Evolutionary conservation across 495 filamentous ascomycete genomes (phyloP).

Genomic region (Podospora appendiculata): DNA sequence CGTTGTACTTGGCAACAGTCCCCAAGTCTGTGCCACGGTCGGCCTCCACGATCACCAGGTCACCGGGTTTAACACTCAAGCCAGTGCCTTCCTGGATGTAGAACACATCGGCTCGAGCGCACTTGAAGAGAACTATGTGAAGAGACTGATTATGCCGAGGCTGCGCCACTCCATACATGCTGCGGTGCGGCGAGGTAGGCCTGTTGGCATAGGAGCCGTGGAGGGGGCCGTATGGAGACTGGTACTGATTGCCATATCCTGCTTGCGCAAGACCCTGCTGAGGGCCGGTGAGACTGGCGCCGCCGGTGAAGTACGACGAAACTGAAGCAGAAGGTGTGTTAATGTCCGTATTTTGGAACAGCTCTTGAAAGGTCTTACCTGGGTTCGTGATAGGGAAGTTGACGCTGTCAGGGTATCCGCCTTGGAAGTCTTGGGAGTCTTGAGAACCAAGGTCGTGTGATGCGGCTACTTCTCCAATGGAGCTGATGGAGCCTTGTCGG

Average conservation of each 20-base stretch:
- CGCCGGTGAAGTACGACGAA: slow-evolving; percentile 41
- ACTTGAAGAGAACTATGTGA: slow-evolving; percentile 94
- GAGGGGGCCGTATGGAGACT: slow-evolving; percentile 32
- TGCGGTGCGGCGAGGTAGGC: slow-evolving; percentile 47
- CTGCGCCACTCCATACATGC: slow-evolving; percentile 55
- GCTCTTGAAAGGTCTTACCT: slow-evolving; percentile 14
- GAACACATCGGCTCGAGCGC: slow-evolving; percentile 87
- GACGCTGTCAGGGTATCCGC: slow-evolving; percentile 23
- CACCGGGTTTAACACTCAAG: slow-evolving; percentile 78
- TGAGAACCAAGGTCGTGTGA: slow-evolving; percentile 34
- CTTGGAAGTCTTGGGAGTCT: slow-evolving; percentile 31
- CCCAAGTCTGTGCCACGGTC: slow-evolving; percentile 94
- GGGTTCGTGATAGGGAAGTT: slow-evolving; percentile 25
- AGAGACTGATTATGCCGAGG: slow-evolving; percentile 74
- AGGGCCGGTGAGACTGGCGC: slow-evolving; percentile 14
- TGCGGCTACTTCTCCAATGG: slow-evolving; percentile 46
- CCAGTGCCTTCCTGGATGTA: slow-evolving; percentile 94
- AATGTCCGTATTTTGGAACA: neutral
- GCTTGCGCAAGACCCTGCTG: slow-evolving; percentile 33
- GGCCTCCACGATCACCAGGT: slow-evolving; percentile 94
- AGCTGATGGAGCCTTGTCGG: slow-evolving; percentile 62
- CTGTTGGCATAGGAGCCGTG: slow-evolving; percentile 50
- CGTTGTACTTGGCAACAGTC: slow-evolving; percentile 78
- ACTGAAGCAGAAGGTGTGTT: slow-evolving; percentile 30
- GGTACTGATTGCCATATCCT: slow-evolving; percentile 30